phyloP scores from a whole-genome alignment of 1,284 basidiomycete genomes.

The Meira nashicola region DNA sequence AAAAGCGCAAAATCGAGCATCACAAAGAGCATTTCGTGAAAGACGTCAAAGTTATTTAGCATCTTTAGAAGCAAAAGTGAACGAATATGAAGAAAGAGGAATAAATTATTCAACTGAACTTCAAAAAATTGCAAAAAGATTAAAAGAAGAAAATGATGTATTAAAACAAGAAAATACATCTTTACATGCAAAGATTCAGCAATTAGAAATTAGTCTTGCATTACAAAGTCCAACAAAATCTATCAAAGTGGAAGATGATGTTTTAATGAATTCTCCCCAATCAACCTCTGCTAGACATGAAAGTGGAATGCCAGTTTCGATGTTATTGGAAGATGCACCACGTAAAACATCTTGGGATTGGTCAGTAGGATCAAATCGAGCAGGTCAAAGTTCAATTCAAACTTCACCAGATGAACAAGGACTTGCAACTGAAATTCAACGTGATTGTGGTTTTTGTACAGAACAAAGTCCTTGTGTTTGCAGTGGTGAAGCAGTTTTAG shows the following conservation, averaged over 20 bases:
- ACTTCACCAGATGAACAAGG: too few relatives aligned
- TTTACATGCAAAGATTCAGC: background rate
- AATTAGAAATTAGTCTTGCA: background rate
- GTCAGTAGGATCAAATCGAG: background rate
- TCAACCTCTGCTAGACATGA: background rate
- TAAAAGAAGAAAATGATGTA: conserved; percentile 16
- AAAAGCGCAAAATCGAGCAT: conserved; percentile 47
- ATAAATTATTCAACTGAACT: conserved; percentile 44
- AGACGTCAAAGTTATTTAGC: conserved; percentile 40
- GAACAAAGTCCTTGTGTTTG: conserved; percentile 18
- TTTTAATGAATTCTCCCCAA: too few relatives aligned
- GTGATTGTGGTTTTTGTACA: conserved; percentile 21
- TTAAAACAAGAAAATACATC: conserved; percentile 9
- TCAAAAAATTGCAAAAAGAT: conserved; percentile 32
- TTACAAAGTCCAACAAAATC: background rate
- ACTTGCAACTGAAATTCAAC: conserved; percentile 9
- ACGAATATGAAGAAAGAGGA: conserved; percentile 41
- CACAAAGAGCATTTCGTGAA: conserved; percentile 45
- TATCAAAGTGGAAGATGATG: background rate
- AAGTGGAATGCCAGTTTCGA: background rate
- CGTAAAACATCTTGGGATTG: background rate
- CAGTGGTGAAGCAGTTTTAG: conserved; percentile 17
- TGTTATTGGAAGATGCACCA: background rate
- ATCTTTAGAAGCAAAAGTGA: conserved; percentile 42
- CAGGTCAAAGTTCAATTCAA: background rate